phyloP scores from a whole-genome alignment of 371 early-diverging fungal species.

The Globomyces sp. region DNA sequence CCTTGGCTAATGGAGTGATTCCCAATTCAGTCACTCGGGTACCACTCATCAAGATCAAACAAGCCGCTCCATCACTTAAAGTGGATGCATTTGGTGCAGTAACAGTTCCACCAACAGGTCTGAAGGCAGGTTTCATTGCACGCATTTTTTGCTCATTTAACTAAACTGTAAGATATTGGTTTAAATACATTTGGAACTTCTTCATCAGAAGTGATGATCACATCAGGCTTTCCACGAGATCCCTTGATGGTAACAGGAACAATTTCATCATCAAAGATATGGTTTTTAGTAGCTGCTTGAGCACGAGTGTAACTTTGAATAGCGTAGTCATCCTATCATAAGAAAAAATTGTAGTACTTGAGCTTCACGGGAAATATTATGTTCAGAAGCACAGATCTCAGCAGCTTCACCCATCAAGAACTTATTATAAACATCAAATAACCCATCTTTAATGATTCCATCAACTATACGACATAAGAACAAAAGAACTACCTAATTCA shows the following conservation, averaged over 20 bases:
- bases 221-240: slow-evolving; percentile 81
- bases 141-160: slow-evolving; percentile 72
- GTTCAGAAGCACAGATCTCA: slow-evolving; percentile 86
- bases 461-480: slow-evolving; percentile 50
- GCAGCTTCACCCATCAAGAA: slow-evolving; percentile 93
- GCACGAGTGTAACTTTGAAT: slow-evolving; percentile 85
- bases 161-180: slow-evolving; percentile 23
- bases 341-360: slow-evolving; percentile 46
- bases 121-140: slow-evolving; percentile 87
- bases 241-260: slow-evolving; percentile 81
- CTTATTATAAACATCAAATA: slow-evolving; percentile 88
- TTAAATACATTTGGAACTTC: slow-evolving; percentile 68
- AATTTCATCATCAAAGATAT: slow-evolving; percentile 81
- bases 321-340: slow-evolving; percentile 77
- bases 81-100: slow-evolving; percentile 96
- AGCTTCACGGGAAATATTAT: slow-evolving; percentile 60
- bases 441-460: slow-evolving; percentile 89
- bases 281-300: slow-evolving; percentile 77
- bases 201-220: slow-evolving; percentile 77
- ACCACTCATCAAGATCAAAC: slow-evolving; percentile 82
- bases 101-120: slow-evolving; percentile 78
- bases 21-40: slow-evolving; percentile 73
- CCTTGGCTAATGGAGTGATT: slow-evolving; percentile 76
- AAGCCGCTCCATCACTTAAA: slow-evolving; percentile 93
- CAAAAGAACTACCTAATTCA: slow-evolving; percentile 39